Evolutionary conservation across 2,329 filamentous ascomycete genomes (phyloP), one percentile per base, ranked within the genome.

Genomic region (Tricladium varicosporioides): DNA sequence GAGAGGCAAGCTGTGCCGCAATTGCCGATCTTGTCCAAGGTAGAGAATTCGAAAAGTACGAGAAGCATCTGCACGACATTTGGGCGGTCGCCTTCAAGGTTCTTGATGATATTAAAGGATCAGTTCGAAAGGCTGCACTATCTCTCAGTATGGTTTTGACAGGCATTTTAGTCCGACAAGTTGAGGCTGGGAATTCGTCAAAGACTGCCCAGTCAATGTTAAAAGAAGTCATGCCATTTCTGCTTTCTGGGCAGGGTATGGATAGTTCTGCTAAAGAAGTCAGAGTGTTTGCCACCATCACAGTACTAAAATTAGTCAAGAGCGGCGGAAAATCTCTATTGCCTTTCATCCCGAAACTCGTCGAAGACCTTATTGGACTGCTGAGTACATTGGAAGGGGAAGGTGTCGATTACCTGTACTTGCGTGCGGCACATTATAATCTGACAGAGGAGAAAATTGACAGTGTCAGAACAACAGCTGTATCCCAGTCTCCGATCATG

Each of bases 31-130:
- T 99, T 1, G 82, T 97, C 7, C 89, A 94, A 63, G 92, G 92
- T 0, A 82, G 89, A 27, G 84, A 86, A 1, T 86, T 89, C 59
- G 76, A 80, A 31, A 84, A 87, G 72, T 97, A 97, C 66, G 90
- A 93, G 65, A 84, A 85, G 57, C 92, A 94, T 68, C 88, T 97
- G 51, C 82, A 87, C 53, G 83, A 91, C 16, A 91, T 97, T 49
- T 97, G 94, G 88, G 83, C 82, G 10, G 84, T 88, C 27, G 88
- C 91, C 0, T 88, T 97, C 72, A 95, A 91, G 68, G 92, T 99
- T 0, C 78, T 97, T 5, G 94, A 99, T 71, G 94, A 99, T 71
- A 95, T 97, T 72, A 99, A 99, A 71, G 88, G 88, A 7, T 92
- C 88, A 1, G 94, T 99, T 4, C 83, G 94, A 51, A 80, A 82